Percentiles rank a stretch among this genome's conserved stretches.
Evolutionary conservation across 148 eudicot genomes (phyloP).

Genomic region (Fagopyrum homotropicum): DNA sequence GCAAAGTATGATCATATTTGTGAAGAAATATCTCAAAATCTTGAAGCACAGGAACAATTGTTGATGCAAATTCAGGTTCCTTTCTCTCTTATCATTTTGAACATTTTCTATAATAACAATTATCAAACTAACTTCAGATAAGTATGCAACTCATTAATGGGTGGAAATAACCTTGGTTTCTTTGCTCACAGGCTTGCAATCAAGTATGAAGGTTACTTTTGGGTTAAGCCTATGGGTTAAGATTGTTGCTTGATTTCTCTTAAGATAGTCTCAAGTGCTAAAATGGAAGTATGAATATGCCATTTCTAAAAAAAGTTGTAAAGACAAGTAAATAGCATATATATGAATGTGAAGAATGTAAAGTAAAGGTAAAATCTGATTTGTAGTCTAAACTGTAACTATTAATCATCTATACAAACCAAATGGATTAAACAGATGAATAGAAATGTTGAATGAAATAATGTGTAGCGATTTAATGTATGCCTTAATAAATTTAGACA

Average conservation of each 20-base stretch:
- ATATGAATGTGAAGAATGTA: not conserved
- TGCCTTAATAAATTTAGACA: not conserved
- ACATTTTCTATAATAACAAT: not conserved
- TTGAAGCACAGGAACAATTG: conserved; percentile 78
- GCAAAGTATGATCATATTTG: conserved; percentile 77
- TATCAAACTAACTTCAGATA: not conserved
- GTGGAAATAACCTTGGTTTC: not conserved
- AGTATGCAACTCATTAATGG: not conserved
- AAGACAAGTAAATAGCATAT: not conserved
- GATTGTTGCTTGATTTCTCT: not conserved
- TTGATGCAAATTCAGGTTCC: conserved; percentile 78
- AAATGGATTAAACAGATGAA: not conserved
- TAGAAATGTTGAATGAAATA: not conserved
- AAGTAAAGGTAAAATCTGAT: not conserved
- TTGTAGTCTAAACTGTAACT: not conserved
- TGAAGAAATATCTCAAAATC: conserved; percentile 66
- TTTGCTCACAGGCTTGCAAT: not conserved
- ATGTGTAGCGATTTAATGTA: not conserved
- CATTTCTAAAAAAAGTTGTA: not conserved
- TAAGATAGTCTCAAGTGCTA: not conserved
- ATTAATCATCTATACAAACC: not conserved
- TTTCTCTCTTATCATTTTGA: conserved; percentile 8
- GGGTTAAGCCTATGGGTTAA: not conserved
- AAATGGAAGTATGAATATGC: not conserved
- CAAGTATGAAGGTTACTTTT: not conserved